A percentile compares a stretch with the other conserved stretches of the same genome.
These are phyloP conservation scores for Alnus rubra DNA, from an alignment of 306 rosid species.

Conservation along the genomic window DNA sequence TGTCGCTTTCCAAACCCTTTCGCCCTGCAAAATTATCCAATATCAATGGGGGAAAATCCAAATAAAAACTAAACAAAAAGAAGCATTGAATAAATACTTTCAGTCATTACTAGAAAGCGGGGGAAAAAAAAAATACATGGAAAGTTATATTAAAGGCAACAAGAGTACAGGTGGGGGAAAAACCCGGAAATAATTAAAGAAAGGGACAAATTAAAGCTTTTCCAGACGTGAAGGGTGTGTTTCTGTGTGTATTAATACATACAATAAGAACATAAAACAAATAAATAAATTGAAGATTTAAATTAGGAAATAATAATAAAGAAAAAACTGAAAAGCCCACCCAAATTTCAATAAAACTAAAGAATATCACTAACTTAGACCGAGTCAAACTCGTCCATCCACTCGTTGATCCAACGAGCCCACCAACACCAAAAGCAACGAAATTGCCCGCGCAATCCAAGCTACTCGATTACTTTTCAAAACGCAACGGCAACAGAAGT, in stretches of 20 bases:
- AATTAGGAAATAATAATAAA: slow-evolving; percentile 28
- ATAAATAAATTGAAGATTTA: slow-evolving; percentile 31
- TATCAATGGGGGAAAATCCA: slow-evolving; percentile 41
- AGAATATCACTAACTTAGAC: slow-evolving; percentile 55
- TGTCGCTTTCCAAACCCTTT: slow-evolving; percentile 81
- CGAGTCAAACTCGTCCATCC: slow-evolving; percentile 56
- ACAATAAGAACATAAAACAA: slow-evolving; percentile 30
- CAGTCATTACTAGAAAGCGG: slow-evolving; percentile 20
- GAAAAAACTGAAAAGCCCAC: slow-evolving; percentile 40
- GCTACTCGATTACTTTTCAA: slow-evolving; percentile 19
- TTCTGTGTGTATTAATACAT: slow-evolving; percentile 38
- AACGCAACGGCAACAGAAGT: neutral
- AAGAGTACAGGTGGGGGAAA: slow-evolving; percentile 32
- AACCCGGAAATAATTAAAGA: slow-evolving; percentile 29
- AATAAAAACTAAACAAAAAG: slow-evolving; percentile 15
- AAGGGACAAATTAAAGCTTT: slow-evolving; percentile 81
- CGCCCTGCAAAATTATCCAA: slow-evolving; percentile 67
- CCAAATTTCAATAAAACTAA: slow-evolving; percentile 39
- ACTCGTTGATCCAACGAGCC: slow-evolving; percentile 45
- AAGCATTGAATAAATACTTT: slow-evolving; percentile 23
- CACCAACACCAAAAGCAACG: slow-evolving; percentile 21
- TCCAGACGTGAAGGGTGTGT: slow-evolving; percentile 36
- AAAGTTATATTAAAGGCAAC: slow-evolving; percentile 27
- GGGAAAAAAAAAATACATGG: slow-evolving; percentile 24
- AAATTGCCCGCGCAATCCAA: slow-evolving; percentile 58